Evolutionary conservation across 139 green algal species (phyloP), one percentile per base, ranked within the genome.

Genomic region (Gonium pectorale): DNA sequence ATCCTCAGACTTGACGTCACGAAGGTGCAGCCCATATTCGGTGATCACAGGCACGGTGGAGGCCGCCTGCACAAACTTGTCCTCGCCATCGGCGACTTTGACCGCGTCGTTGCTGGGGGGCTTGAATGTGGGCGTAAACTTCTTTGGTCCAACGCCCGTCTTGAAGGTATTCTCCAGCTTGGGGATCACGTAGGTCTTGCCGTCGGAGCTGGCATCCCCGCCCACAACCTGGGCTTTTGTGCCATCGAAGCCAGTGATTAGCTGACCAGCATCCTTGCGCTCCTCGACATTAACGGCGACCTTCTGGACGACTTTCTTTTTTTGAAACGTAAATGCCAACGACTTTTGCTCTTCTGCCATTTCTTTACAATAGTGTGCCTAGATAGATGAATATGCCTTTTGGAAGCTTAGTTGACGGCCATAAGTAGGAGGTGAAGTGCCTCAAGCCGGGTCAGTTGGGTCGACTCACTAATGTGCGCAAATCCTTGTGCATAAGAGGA

Each of bases 121-220:
- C 66, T 86, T 79, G 69, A 90, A 94, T 0, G 56, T 85, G 21
- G 91, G 91, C 29, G 80, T 85, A 21, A 94, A 92, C 70, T 91
- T 94, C 66, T 87, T 85, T 17, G 70, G 66, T 5, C 88, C 90
- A 0, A 90, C 86, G 11, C 87, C 87, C 4, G 83, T 67, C 40
- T 89, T 79, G 67, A 89, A 93, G 3, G 89, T 94, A 86, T 94
- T 94, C 41, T 89, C 87, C n/a, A 91, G 40, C 22, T 77, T 87
- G 11, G 89, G 87, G 6, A 94, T 91, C 1, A 94, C 74, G 43
- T 80, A 85, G 31, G 56, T 68, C 67, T 90, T 90, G 15, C 19
- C 54, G 11, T 67, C 33, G 24, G 41, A 60, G 5, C 2, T n/a
- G 46, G 31, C 11, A 41, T 69, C 71, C n/a, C 70, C 46, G 66